Base-by-base conservation (phyloP, 2,329 filamentous ascomycete species). In the Chaetomiaceae sp. region DNA sequence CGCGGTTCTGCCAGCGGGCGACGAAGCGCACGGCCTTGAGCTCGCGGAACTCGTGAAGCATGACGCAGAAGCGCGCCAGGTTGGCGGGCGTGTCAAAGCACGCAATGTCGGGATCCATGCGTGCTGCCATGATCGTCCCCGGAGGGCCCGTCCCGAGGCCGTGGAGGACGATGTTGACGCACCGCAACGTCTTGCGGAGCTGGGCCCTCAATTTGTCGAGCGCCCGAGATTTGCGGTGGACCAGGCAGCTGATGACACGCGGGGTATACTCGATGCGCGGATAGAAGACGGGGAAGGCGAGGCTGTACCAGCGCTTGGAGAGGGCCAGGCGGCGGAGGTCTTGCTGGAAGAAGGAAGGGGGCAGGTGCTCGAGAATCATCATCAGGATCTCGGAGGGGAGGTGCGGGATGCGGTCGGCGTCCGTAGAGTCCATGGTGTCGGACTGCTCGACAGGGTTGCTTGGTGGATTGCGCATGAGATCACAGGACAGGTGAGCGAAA, bases 351-450 rank as follows among this genome's bases (percentile, higher is more conserved):
- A 61, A 61, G 13, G 53, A 53, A 2, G 48, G 38, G 8, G 54
- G 56, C 1, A 61, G 54, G 20, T 34, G 42, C 33, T 57, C 54
- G 47, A 61, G 45, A 40, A 61, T 56, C 42, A 59, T 54, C 3
- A 60, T 36, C 57, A 52, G 56, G 40, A 61, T 51, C 48, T 61
- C 59, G 25, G 55, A 20, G 33, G 59, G 57, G 16, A 59, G 55
- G 13, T 45, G 52, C 7, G 49, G 54, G 9, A 48, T 18, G 25
- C 38, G 30, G 9, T 13, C 10, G 42, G 42, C n/a, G 18, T 18
- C 37, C 37, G 44, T 51, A 32, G 27, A 27, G 25, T 5, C 25
- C 5, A 27, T 27, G 25, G 25, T 9, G 9, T 27, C 5, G 9
- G 25, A 27, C 9, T 27, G 25, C 25, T n/a, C n/a, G n/a, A 27